These are phyloP conservation scores for Sphaerostilbella broomeana DNA, from an alignment of 2,329 filamentous ascomycete species.

Conservation along the genomic window DNA sequence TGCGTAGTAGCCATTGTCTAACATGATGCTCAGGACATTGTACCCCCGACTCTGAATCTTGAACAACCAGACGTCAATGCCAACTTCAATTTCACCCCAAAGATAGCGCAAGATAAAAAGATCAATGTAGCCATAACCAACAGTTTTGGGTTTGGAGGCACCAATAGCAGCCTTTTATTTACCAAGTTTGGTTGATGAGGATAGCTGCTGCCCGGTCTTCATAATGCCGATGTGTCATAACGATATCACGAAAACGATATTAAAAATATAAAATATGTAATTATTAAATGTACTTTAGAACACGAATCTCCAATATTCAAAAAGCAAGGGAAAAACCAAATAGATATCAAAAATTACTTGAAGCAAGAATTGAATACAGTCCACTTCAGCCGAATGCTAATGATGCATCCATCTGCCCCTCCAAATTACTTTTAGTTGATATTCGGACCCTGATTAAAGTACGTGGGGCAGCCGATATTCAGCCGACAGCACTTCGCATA, in stretches of 20 bases:
- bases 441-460: not conserved
- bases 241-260: not conserved
- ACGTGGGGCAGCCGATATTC: constrained; percentile 13
- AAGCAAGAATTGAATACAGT: too few species aligned
- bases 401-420: constrained; percentile 11
- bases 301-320: too few species aligned
- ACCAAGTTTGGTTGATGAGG: constrained; percentile 34
- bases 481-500: constrained; percentile 5
- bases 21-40: constrained; percentile 51
- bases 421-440: too few species aligned
- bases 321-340: too few species aligned
- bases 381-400: too few species aligned
- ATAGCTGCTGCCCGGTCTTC: too few species aligned
- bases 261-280: too few species aligned
- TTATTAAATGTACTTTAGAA: too few species aligned
- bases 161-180: constrained; percentile 86
- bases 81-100: constrained; percentile 79
- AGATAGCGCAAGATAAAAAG: constrained; percentile 59
- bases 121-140: constrained; percentile 80
- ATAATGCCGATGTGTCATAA: too few species aligned
- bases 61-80: constrained; percentile 58
- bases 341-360: not conserved
- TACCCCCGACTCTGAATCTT: constrained; percentile 86
- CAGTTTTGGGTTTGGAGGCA: constrained; percentile 96
- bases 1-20: constrained; percentile 3